Base-by-base conservation (phyloP, 2,329 filamentous ascomycete species). In the Tolypocladium pustulatum region DNA sequence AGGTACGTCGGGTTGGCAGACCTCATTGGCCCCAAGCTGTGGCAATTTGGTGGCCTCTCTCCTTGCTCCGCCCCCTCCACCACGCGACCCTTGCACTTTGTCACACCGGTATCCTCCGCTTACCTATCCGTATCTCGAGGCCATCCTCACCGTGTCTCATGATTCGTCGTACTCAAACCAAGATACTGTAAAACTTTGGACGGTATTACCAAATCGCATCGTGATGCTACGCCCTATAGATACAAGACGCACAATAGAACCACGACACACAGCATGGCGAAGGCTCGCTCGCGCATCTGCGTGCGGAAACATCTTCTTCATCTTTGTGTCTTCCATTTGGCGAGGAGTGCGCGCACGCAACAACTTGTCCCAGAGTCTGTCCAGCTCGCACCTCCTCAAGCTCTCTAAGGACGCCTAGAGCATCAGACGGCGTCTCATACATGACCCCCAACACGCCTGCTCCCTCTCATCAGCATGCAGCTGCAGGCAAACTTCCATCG, bases 231-330 rank as follows among this genome's bases (percentile, higher is more conserved):
- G 25, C 25, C 15, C 27, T 32, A n/a, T n/a, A 52, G 3, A 20
- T 52, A 9, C 17, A 15, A 13, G 17, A 32, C 7, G 20, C 17
- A 12, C 8, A 4, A 12, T 8, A n/a, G 17, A 10, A 34, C 17
- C 27, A 34, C 17, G 30, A 34, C 5, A 34, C 49, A 34, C 49
- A n/a, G 17, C 30, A 34, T 9, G 27, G 46, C 27, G 15, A 3
- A 9, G 32, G 32, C 5, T n/a, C 34, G 27, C 30, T 34, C 49
- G 20, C 25, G 27, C 46, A 51, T 51, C 46, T n/a, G 17, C 46
- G 13, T 52, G 67, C 52, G 4, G 65, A 68, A 53, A 65, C 62
- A 40, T 64, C 57, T 27, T 17, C 82, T 37, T 20, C 82, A 87
- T 37, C 17, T 36, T 27, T 37, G 38, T 49, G 25, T 55, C 32